phyloP scores from a whole-genome alignment of 257 asterid species.

The Capsicum pubescens region DNA sequence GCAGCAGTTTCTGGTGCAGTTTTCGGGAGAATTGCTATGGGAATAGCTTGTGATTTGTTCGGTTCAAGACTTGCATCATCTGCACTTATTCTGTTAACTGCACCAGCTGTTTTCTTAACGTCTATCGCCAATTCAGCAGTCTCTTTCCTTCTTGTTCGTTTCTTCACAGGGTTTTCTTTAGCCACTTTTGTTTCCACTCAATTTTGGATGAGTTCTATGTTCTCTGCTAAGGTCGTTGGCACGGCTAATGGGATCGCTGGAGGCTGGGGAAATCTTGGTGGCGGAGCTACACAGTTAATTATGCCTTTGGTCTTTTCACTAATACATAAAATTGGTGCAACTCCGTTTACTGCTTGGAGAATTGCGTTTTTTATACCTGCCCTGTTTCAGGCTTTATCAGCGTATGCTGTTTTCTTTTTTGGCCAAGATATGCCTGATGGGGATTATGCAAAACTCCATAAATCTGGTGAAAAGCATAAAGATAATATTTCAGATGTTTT shows the following conservation, averaged over 20 bases:
- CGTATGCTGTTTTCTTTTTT: conserved; percentile 65
- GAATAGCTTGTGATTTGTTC: conserved; percentile 77
- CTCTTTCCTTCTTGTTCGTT: conserved; percentile 66
- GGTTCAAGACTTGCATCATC: conserved; percentile 84
- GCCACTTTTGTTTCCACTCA: too few species aligned
- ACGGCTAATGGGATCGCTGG: too few species aligned
- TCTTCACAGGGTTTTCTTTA: conserved; percentile 42
- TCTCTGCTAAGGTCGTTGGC: too few species aligned
- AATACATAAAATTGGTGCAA: too few species aligned
- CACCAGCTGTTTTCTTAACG: conserved; percentile 74
- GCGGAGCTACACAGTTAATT: too few species aligned
- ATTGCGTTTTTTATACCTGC: conserved; percentile 40
- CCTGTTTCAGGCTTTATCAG: conserved; percentile 65
- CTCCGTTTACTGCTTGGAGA: too few species aligned
- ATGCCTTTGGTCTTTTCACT: too few species aligned
- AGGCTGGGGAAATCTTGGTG: too few species aligned
- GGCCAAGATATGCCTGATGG: conserved; percentile 94
- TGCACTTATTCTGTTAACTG: conserved; percentile 63
- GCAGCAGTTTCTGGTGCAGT: conserved; percentile 92
- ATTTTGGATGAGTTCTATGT: too few species aligned
- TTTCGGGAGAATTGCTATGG: conserved; percentile 81
- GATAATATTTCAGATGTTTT: conserved; percentile 55
- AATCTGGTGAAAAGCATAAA: conserved; percentile 72
- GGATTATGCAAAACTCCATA: conserved; percentile 59
- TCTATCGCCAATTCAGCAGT: conserved; percentile 49